phyloP scores from a whole-genome alignment of 2,329 filamentous ascomycete genomes.

The Stagonosporopsis rhizophila region DNA sequence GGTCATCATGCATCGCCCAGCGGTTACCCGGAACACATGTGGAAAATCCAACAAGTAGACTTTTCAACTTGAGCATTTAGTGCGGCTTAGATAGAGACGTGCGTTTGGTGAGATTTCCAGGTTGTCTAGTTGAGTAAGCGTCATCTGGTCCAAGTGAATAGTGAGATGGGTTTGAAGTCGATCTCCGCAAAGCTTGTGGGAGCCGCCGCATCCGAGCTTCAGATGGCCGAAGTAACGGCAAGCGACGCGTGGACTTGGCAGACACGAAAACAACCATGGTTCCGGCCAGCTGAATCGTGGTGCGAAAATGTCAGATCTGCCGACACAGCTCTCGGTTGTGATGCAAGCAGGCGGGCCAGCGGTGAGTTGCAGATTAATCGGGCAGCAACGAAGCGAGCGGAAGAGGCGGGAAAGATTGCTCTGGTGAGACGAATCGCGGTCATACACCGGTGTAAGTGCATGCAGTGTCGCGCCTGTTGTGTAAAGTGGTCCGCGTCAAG shows the following conservation, averaged over 20 bases:
- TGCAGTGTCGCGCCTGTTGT: slow-evolving; percentile 26
- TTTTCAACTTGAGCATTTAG: no score
- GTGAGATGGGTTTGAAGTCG: background rate
- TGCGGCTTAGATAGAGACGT: background rate
- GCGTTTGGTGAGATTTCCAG: background rate
- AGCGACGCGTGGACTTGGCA: background rate
- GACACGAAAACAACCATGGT: background rate
- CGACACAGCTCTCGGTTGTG: slow-evolving; percentile 1
- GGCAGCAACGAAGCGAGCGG: slow-evolving; percentile 26
- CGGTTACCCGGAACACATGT: background rate
- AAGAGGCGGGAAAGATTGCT: slow-evolving; percentile 21
- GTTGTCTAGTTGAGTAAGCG: background rate
- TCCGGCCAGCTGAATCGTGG: background rate
- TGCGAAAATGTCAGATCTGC: background rate
- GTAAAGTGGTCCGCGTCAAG: slow-evolving; percentile 25
- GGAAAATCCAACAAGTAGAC: no score
- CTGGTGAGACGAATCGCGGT: slow-evolving; percentile 26
- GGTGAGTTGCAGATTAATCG: slow-evolving; percentile 20
- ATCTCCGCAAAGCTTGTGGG: background rate
- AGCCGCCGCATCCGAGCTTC: background rate
- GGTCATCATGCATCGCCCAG: background rate
- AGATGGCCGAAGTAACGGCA: background rate
- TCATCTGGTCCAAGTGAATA: background rate
- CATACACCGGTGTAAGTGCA: slow-evolving; percentile 17
- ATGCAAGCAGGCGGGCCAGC: slow-evolving; percentile 18